Base-by-base conservation (phyloP, 306 rosid species). In the Lathyrus aphaca region DNA sequence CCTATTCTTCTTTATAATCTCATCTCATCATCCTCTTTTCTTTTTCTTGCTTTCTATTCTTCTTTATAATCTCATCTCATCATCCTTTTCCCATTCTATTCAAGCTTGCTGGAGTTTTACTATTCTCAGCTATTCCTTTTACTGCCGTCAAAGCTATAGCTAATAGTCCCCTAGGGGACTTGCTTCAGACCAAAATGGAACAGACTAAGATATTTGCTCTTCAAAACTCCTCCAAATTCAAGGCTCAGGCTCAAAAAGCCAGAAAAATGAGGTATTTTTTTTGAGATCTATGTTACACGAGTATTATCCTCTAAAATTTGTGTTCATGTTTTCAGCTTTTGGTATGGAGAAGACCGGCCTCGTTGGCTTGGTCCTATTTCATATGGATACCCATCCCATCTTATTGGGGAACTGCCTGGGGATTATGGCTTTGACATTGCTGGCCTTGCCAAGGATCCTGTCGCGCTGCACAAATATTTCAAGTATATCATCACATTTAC, bases 341-440 rank as follows among this genome's bases (percentile, higher is more conserved):
- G 98, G 98, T 90, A 93, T 74, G 98, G 98, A 74, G 84, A 85
- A 72, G 87, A 67, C 49, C 85, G 98, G 39, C 97, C 97, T 50
- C 89, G 82, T 39, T 93, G 97, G 98, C 98, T 93, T 55, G 98
- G 98, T 78, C 96, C 98, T 49, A 81, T 92, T 68, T 88, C 90
- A 19, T 90, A 83, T 69, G 86, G 82, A 18, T 92, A 90, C 80
- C 98, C 98, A 12, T 76, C 82, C 29, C 71, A 90, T 86, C 96
- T 92, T 61, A 82, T 75, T 49, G 98, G 98, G 59, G 93, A 88
- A 66, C 70, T 92, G 19, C 96, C 98, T 5, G 98, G 98, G 40
- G 98, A 92, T 82, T 92, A 89, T 32, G 95, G 96, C 69, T 92
- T 92, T 67, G 96, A 92, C 79, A 73, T 87, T 83, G 88, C 86